Conservation (phyloP, 331 rosid species). For the Spiraea crenata region DNA sequence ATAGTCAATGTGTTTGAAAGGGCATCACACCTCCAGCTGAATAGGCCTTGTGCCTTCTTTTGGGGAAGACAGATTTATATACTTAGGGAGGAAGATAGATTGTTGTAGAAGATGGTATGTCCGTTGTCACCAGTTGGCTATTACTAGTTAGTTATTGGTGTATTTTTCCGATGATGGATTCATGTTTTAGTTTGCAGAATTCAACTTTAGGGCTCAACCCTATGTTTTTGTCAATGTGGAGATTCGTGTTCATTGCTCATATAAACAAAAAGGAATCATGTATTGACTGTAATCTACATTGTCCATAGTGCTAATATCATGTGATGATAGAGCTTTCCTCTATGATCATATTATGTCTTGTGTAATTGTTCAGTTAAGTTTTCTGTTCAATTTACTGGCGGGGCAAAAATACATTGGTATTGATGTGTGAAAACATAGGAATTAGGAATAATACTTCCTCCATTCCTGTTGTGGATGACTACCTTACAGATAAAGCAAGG, state of each 20-base stretch:
- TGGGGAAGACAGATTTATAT: slow-evolving; percentile 15
- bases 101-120: slow-evolving; percentile 18
- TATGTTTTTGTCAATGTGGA: slow-evolving; percentile 7
- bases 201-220: neutral
- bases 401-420: no score
- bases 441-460: no score
- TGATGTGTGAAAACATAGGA: no score
- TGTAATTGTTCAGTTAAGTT: no score
- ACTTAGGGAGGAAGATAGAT: slow-evolving; percentile 9
- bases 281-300: neutral
- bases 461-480: no score
- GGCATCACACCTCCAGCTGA: slow-evolving; percentile 18
- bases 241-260: neutral
- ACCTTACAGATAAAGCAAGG: no score
- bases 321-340: neutral
- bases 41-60: slow-evolving; percentile 9
- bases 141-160: slow-evolving; percentile 11
- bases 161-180: neutral
- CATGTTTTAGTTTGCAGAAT: slow-evolving; percentile 12
- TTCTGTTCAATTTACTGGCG: no score
- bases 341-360: no score
- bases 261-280: neutral
- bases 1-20: neutral
- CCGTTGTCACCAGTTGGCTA: slow-evolving; percentile 6
- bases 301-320: neutral